Evolutionary conservation across 352 stramenopile genomes (phyloP).

Genomic region (Phytophthora macrochlamydospora): DNA sequence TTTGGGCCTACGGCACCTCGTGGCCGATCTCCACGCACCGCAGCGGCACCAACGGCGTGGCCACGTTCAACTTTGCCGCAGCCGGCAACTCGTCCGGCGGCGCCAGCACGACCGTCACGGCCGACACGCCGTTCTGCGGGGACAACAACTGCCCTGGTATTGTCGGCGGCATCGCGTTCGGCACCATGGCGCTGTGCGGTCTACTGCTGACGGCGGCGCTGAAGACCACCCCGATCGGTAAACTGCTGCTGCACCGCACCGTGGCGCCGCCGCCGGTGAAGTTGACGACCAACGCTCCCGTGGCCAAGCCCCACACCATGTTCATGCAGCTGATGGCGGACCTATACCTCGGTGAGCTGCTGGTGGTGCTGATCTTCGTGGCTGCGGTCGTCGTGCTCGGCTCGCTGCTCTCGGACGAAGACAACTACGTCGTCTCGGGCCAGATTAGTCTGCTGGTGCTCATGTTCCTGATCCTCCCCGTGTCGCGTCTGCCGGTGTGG

Average conservation of each 20-base stretch:
- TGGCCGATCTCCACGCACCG: constrained; percentile 65
- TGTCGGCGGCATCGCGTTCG: constrained; percentile 59
- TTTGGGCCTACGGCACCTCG: constrained; percentile 76
- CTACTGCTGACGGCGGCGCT: constrained; percentile 52
- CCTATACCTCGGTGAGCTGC: constrained; percentile 60
- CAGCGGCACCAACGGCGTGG: constrained; percentile 53
- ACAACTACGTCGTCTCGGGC: constrained; percentile 50
- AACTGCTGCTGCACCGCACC: constrained; percentile 55
- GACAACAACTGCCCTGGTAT: constrained; percentile 72
- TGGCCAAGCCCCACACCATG: constrained; percentile 47
- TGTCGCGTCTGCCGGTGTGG: constrained; percentile 67
- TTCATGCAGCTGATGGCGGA: constrained; percentile 63
- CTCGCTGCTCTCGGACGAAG: constrained; percentile 36
- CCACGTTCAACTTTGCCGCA: constrained; percentile 55
- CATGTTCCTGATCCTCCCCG: constrained; percentile 82
- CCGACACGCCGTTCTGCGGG: constrained; percentile 41
- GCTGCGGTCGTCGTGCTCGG: constrained; percentile 52
- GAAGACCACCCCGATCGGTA: constrained; percentile 40
- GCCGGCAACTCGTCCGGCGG: constrained; percentile 13
- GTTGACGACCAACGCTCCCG: constrained; percentile 48
- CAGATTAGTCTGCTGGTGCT: constrained; percentile 69
- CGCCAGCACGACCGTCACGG: constrained; percentile 31
- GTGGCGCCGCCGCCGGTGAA: constrained; percentile 55
- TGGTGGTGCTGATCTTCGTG: constrained; percentile 73
- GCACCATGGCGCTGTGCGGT: constrained; percentile 54